Percentiles rank a stretch among this genome's conserved stretches.
These are phyloP conservation scores for Fusarium chaquense DNA, from an alignment of 2,329 filamentous ascomycete species.

Conservation along the genomic window DNA sequence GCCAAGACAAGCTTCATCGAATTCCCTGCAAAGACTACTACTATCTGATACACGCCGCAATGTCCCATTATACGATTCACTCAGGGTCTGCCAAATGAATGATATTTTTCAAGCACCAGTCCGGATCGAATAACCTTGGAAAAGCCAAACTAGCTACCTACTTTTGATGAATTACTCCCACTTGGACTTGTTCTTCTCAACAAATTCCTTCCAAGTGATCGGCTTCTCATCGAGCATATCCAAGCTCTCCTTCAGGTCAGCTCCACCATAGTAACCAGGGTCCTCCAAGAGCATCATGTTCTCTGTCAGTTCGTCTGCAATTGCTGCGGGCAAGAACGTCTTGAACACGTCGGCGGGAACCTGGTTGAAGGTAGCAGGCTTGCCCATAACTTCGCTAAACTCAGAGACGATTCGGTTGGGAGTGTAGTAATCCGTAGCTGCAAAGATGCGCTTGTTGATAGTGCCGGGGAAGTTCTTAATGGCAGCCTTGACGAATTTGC, in stretches of 20 bases:
- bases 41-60: too few species aligned
- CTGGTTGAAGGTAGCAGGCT: slow-evolving; percentile 48
- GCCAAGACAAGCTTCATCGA: too few species aligned
- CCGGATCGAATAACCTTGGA: too few species aligned
- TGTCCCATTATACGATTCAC: too few species aligned
- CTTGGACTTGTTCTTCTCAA: slow-evolving; percentile 49
- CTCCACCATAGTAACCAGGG: slow-evolving; percentile 57
- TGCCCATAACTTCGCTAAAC: slow-evolving; percentile 53
- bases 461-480: slow-evolving; percentile 47
- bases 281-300: slow-evolving; percentile 58
- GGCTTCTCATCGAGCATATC: slow-evolving; percentile 53
- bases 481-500: slow-evolving; percentile 53
- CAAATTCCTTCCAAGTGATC: slow-evolving; percentile 55
- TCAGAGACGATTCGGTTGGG: slow-evolving; percentile 50
- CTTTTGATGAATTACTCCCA: slow-evolving; percentile 31
- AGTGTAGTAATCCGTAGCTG: slow-evolving; percentile 54
- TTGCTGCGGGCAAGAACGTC: slow-evolving; percentile 47
- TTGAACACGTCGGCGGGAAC: slow-evolving; percentile 53
- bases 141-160: too few species aligned
- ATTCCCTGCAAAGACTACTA: too few species aligned
- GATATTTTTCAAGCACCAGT: too few species aligned
- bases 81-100: too few species aligned
- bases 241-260: slow-evolving; percentile 50
- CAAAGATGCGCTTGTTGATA: slow-evolving; percentile 52
- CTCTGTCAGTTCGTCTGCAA: slow-evolving; percentile 56